Percentiles rank a stretch among this genome's conserved stretches.
phyloP scores from a whole-genome alignment of 768 basidiomycete species.

The Amanita molliuscula region DNA sequence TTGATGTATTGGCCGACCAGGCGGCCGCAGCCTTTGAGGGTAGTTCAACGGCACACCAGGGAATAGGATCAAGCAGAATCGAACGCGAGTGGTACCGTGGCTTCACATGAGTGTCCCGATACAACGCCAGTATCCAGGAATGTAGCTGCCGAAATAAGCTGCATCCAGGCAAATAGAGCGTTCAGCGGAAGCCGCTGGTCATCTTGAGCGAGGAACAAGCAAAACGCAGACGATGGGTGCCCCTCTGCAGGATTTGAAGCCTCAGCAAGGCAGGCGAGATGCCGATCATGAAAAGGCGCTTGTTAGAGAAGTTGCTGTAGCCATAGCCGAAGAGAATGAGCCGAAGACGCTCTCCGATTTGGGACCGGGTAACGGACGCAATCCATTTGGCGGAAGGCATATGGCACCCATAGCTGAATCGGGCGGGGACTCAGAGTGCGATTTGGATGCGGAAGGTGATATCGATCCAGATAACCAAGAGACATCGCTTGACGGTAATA shows the following conservation, averaged over 20 bases:
- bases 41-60: slow-evolving; percentile 12
- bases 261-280: background rate
- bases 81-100: background rate
- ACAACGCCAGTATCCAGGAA: background rate
- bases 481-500: slow-evolving; percentile 10
- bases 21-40: slow-evolving; percentile 43
- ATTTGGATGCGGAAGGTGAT: slow-evolving; percentile 13
- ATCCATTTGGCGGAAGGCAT: background rate
- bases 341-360: too few relatives aligned
- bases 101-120: background rate
- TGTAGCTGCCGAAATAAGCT: background rate
- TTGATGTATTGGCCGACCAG: slow-evolving; percentile 70
- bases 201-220: background rate
- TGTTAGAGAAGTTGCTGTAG: background rate
- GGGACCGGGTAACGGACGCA: background rate
- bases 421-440: slow-evolving; percentile 7
- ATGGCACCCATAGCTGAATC: background rate
- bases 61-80: background rate
- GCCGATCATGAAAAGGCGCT: background rate
- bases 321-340: background rate
- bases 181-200: background rate
- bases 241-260: background rate
- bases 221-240: background rate
- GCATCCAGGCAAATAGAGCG: background rate
- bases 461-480: slow-evolving; percentile 15